Evolutionary conservation across 1,284 basidiomycete species (phyloP).

Genomic region (Termitomyces sp.): DNA sequence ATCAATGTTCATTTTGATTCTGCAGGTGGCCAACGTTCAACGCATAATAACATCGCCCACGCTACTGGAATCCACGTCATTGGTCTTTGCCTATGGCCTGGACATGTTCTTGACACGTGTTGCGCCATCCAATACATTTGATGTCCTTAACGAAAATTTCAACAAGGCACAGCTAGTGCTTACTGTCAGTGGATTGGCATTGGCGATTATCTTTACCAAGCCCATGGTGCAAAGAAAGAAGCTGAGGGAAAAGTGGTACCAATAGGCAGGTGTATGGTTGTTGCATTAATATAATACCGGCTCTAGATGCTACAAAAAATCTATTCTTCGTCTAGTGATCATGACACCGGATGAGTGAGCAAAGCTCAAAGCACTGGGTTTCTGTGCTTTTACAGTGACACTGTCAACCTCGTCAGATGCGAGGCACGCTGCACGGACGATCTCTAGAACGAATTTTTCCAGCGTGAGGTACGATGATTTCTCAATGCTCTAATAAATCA

Average conservation of each 20-base stretch:
- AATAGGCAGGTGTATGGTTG: constrained; percentile 22
- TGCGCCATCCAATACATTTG: constrained; percentile 87
- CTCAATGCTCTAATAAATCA: constrained; percentile 33
- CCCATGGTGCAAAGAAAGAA: constrained; percentile 68
- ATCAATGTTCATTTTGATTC: background rate
- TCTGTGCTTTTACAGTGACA: constrained; percentile 42
- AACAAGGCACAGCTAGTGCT: constrained; percentile 91
- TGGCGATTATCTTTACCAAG: constrained; percentile 72
- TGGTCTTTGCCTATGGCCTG: constrained; percentile 83
- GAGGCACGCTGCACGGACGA: constrained; percentile 33
- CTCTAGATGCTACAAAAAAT: constrained; percentile 8
- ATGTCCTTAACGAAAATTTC: constrained; percentile 87
- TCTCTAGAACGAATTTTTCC: constrained; percentile 43
- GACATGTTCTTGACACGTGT: constrained; percentile 85
- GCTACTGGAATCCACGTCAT: constrained; percentile 85
- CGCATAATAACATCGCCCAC: constrained; percentile 74
- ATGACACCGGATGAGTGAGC: constrained; percentile 46
- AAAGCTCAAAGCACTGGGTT: constrained; percentile 49
- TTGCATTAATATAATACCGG: background rate
- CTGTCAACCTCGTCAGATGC: constrained; percentile 28
- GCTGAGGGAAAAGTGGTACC: constrained; percentile 67
- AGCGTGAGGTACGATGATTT: constrained; percentile 41
- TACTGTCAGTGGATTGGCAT: constrained; percentile 69
- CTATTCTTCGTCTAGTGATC: constrained; percentile 33
- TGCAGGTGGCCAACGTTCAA: constrained; percentile 62